Conservation (phyloP, 305 asterid genomes). For the Nicotiana rustica region DNA sequence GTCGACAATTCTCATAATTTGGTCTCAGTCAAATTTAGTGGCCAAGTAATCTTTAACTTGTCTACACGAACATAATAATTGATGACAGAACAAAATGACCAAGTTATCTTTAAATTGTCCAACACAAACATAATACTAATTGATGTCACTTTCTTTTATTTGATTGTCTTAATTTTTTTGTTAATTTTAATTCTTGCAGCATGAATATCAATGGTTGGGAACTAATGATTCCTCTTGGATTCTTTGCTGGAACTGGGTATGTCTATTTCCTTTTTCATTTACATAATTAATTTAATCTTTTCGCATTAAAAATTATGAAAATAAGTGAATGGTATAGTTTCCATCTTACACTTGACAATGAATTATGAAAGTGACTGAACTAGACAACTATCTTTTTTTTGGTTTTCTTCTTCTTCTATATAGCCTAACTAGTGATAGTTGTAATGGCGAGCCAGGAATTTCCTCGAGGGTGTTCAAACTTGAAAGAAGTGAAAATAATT, state of each 20-base stretch:
- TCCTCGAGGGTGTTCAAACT: too few species aligned
- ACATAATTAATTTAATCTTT: background rate
- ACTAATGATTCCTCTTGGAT: slow-evolving; percentile 81
- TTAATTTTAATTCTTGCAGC: slow-evolving; percentile 50
- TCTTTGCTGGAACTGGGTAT: slow-evolving; percentile 92
- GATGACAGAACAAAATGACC: background rate
- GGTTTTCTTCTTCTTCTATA: too few species aligned
- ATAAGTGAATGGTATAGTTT: slow-evolving; percentile 17
- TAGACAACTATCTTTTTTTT: background rate
- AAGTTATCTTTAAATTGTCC: background rate
- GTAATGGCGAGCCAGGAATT: too few species aligned
- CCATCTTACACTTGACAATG: background rate
- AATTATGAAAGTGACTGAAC: background rate
- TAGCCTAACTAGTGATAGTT: too few species aligned
- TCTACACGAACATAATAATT: background rate
- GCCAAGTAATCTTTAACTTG: slow-evolving; percentile 2
- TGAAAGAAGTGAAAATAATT: too few species aligned
- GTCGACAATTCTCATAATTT: background rate
- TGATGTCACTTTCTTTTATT: background rate
- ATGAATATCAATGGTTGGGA: slow-evolving; percentile 85
- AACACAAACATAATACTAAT: background rate
- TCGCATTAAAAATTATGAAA: background rate
- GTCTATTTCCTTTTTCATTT: background rate
- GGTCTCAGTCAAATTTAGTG: background rate
- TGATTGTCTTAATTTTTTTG: too few species aligned